Evolutionary conservation across 2,329 filamentous ascomycete genomes (phyloP).

Genomic region (Exophiala mesophila): DNA sequence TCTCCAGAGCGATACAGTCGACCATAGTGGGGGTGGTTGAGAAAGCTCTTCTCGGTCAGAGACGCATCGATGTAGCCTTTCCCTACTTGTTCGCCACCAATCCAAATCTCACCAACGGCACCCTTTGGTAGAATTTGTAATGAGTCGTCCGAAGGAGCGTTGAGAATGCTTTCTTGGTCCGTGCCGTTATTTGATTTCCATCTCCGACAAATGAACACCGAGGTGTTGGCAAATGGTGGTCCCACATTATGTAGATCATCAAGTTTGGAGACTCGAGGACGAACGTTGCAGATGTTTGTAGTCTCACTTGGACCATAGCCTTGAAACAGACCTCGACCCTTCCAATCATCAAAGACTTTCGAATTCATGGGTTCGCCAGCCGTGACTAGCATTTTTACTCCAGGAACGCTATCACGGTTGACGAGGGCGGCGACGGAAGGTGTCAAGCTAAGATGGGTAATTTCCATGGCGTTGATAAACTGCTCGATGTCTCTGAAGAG

Average conservation of each 20-base stretch:
- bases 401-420: constrained; percentile 61
- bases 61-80: constrained; percentile 65
- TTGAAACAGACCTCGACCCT: constrained; percentile 61
- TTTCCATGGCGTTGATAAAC: constrained; percentile 56
- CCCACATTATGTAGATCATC: constrained; percentile 74
- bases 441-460: constrained; percentile 81
- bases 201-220: constrained; percentile 54
- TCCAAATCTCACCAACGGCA: constrained; percentile 76
- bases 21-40: constrained; percentile 63
- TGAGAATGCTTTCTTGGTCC: background rate
- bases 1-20: constrained; percentile 79
- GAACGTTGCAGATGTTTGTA: constrained; percentile 80
- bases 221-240: constrained; percentile 67
- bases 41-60: constrained; percentile 62
- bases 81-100: constrained; percentile 76
- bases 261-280: constrained; percentile 50
- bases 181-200: background rate
- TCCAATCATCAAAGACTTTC: constrained; percentile 66
- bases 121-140: constrained; percentile 61
- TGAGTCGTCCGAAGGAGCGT: constrained; percentile 29
- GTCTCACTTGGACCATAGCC: constrained; percentile 83
- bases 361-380: constrained; percentile 76
- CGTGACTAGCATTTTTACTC: constrained; percentile 70
- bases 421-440: constrained; percentile 79
- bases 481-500: constrained; percentile 68